Evolutionary conservation across 768 basidiomycete genomes (phyloP).

Genomic region (Lactarius tabidus): DNA sequence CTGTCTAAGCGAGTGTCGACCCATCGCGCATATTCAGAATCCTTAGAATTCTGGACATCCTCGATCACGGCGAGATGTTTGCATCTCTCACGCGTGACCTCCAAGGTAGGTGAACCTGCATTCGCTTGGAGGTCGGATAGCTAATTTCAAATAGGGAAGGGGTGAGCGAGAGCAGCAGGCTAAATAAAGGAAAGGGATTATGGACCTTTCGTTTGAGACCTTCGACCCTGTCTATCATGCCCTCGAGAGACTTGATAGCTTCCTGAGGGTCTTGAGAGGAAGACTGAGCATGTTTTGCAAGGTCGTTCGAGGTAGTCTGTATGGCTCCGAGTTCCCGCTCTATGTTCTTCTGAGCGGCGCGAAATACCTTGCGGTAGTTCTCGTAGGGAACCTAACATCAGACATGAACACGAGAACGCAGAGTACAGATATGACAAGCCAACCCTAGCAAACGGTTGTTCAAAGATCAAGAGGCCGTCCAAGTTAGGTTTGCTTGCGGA

Average conservation of each 20-base stretch:
- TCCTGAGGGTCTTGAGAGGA: constrained; percentile 46
- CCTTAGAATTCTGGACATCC: constrained; percentile 45
- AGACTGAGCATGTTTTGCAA: constrained; percentile 44
- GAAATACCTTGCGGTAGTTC: constrained; percentile 84
- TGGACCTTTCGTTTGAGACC: constrained; percentile 85
- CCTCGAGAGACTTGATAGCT: constrained; percentile 58
- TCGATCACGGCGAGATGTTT: constrained; percentile 68
- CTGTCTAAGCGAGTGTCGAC: constrained; percentile 75
- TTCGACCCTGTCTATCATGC: constrained; percentile 72
- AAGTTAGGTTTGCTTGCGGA: constrained; percentile 51
- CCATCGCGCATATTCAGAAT: constrained; percentile 68
- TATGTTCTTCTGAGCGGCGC: constrained; percentile 73
- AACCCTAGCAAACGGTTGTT: constrained; percentile 79
- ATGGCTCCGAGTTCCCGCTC: constrained; percentile 72
- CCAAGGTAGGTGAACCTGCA: constrained; percentile 53
- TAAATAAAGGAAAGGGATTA: not conserved
- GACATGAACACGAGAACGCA: not conserved
- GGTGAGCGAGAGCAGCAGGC: constrained; percentile 4
- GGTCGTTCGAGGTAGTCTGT: constrained; percentile 53
- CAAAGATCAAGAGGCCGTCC: constrained; percentile 76
- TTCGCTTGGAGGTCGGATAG: constrained; percentile 48
- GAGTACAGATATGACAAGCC: constrained; percentile 26
- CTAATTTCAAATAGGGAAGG: constrained; percentile 29
- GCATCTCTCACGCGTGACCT: constrained; percentile 70
- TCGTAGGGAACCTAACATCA: constrained; percentile 75